phyloP scores from a whole-genome alignment of 495 filamentous ascomycete species.

The Trichoderma gamsii region DNA sequence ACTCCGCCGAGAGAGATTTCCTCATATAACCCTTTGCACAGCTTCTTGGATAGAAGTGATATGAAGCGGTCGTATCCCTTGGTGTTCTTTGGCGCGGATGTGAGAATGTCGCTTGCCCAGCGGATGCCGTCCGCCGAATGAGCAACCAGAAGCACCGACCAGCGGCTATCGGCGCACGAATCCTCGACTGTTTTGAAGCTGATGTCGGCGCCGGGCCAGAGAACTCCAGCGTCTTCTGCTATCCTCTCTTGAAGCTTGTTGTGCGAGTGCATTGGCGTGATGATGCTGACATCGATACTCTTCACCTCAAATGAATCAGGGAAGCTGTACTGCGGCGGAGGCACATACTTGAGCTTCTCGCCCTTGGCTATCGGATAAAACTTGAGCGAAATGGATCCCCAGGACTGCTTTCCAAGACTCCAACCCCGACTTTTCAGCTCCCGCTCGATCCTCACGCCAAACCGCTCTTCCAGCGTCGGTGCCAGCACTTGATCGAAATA shows the following conservation, averaged over 20 bases:
- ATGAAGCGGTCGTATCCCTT: conserved; percentile 25
- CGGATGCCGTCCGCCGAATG: conserved; percentile 54
- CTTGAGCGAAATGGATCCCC: conserved; percentile 55
- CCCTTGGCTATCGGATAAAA: conserved; percentile 47
- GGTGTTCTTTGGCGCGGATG: conserved; percentile 40
- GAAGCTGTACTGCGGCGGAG: not conserved
- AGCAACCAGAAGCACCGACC: conserved; percentile 70
- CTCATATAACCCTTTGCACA: conserved; percentile 51
- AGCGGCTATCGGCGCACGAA: conserved; percentile 51
- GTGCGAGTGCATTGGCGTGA: conserved; percentile 42
- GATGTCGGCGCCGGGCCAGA: conserved; percentile 43
- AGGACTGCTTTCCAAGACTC: conserved; percentile 48
- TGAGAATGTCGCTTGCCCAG: conserved; percentile 62
- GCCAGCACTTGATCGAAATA: conserved; percentile 71
- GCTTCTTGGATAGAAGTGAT: conserved; percentile 39
- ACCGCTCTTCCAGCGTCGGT: conserved; percentile 59
- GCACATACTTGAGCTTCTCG: conserved; percentile 40
- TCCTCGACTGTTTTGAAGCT: conserved; percentile 50
- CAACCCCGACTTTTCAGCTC: conserved; percentile 60
- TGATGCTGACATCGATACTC: conserved; percentile 56
- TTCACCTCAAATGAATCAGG: conserved; percentile 34
- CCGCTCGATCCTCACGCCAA: conserved; percentile 52
- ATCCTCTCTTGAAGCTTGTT: conserved; percentile 35
- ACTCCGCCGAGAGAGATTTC: conserved; percentile 51
- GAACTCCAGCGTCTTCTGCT: conserved; percentile 27